These are phyloP conservation scores for Cenchrus purpureus DNA, from an alignment of 176 grass and related monocot species.

Conservation along the genomic window DNA sequence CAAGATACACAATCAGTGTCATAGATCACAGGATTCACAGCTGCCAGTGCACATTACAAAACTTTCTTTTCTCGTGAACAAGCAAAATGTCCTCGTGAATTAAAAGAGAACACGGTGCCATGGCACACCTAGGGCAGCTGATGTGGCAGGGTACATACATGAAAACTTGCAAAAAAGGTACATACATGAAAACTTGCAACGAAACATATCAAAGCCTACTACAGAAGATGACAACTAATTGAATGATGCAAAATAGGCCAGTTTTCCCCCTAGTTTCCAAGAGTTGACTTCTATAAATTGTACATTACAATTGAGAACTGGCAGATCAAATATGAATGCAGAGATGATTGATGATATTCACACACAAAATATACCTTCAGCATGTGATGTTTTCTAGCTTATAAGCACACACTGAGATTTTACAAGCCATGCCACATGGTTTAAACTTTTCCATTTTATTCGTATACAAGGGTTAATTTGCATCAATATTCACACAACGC, in stretches of 20 bases:
- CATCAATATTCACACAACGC: background rate
- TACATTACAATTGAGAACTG: background rate
- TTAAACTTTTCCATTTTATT: background rate
- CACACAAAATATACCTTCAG: background rate
- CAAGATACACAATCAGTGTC: background rate
- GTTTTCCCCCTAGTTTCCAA: background rate
- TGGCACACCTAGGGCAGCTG: no score
- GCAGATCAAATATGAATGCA: background rate
- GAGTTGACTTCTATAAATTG: background rate
- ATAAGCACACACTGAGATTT: conserved; percentile 9
- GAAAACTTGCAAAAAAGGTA: background rate
- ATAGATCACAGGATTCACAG: background rate
- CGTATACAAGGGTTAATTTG: background rate
- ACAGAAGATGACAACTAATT: background rate
- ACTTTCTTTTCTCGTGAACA: background rate
- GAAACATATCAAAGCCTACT: background rate
- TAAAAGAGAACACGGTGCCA: background rate
- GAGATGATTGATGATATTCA: background rate
- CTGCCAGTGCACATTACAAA: background rate
- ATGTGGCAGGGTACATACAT: background rate
- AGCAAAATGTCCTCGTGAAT: background rate
- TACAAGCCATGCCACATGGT: background rate
- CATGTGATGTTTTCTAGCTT: background rate
- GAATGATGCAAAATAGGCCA: background rate
- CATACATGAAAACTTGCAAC: background rate